Evolutionary conservation across 805 yeast genomes (phyloP).

Genomic region (Metschnikowia similis): DNA sequence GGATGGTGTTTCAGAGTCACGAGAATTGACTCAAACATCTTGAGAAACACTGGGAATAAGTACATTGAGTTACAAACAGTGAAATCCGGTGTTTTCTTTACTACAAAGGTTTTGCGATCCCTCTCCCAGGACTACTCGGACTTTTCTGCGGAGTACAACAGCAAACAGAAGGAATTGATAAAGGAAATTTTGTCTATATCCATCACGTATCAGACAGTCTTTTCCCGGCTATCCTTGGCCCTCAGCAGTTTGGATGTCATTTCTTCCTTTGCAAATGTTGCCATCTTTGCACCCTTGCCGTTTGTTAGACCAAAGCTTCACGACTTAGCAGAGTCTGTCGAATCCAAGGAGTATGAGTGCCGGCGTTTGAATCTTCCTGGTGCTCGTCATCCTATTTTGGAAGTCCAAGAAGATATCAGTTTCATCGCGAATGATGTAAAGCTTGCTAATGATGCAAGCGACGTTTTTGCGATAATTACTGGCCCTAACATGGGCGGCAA

Average conservation of each 20-base stretch:
- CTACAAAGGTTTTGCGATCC: slow-evolving; percentile 61
- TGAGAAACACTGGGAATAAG: slow-evolving; percentile 54
- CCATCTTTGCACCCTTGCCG: slow-evolving; percentile 73
- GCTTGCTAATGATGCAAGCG: slow-evolving; percentile 41
- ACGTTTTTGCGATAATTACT: slow-evolving; percentile 79
- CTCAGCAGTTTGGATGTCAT: slow-evolving; percentile 81
- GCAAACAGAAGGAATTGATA: slow-evolving; percentile 73
- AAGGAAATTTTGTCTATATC: slow-evolving; percentile 79
- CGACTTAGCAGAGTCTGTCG: slow-evolving; percentile 37
- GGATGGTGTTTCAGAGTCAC: slow-evolving; percentile 96
- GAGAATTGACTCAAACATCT: slow-evolving; percentile 77
- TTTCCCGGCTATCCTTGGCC: slow-evolving; percentile 60
- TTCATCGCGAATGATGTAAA: slow-evolving; percentile 90
- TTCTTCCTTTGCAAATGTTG: slow-evolving; percentile 77
- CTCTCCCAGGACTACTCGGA: slow-evolving; percentile 56
- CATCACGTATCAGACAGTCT: slow-evolving; percentile 73
- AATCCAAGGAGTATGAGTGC: slow-evolving; percentile 21
- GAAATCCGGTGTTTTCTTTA: slow-evolving; percentile 92
- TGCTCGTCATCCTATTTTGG: slow-evolving; percentile 95
- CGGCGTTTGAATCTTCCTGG: slow-evolving; percentile 55
- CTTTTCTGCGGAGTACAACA: slow-evolving; percentile 62
- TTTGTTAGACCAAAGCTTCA: slow-evolving; percentile 73
- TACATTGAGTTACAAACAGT: slow-evolving; percentile 84
- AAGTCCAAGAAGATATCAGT: slow-evolving; percentile 83
- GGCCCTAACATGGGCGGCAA: slow-evolving; percentile 99